Evolutionary conservation across 306 rosid species (phyloP).

Genomic region (Vigna hirtella): DNA sequence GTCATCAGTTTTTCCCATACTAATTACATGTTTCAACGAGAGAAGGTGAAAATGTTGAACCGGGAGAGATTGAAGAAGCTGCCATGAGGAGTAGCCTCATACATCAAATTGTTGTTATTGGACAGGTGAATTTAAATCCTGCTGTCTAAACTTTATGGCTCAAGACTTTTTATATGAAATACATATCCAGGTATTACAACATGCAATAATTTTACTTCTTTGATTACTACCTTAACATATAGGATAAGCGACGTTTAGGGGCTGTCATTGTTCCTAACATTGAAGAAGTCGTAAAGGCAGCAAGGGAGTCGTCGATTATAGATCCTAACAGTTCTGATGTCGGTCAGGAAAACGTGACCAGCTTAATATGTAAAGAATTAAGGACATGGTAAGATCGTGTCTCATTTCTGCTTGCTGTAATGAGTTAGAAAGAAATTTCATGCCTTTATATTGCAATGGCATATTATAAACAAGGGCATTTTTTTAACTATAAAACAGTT

Average conservation of each 20-base stretch:
- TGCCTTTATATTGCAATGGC: neutral
- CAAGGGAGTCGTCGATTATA: slow-evolving; percentile 56
- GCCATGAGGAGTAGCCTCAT: slow-evolving; percentile 82
- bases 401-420: slow-evolving; percentile 14
- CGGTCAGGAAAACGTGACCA: slow-evolving; percentile 58
- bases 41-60: slow-evolving; percentile 96
- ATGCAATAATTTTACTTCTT: slow-evolving; percentile 15
- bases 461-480: neutral
- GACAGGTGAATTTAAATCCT: slow-evolving; percentile 69
- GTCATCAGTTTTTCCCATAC: slow-evolving; percentile 2
- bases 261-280: slow-evolving; percentile 92
- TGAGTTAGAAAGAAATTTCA: slow-evolving; percentile 10
- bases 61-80: slow-evolving; percentile 89
- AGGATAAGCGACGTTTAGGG: slow-evolving; percentile 96
- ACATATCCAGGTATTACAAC: slow-evolving; percentile 2
- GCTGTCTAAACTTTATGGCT: neutral
- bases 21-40: slow-evolving; percentile 44
- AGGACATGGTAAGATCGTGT: slow-evolving; percentile 62
- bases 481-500: slow-evolving; percentile 14
- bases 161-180: slow-evolving; percentile 22
- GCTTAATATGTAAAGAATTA: slow-evolving; percentile 67
- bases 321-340: slow-evolving; percentile 64
- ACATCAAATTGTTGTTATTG: slow-evolving; percentile 87
- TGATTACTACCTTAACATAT: slow-evolving; percentile 26
- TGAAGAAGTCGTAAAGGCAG: slow-evolving; percentile 72